These are phyloP conservation scores for Candida silvicultrix DNA, from an alignment of 805 yeast genomes.

Conservation along the genomic window DNA sequence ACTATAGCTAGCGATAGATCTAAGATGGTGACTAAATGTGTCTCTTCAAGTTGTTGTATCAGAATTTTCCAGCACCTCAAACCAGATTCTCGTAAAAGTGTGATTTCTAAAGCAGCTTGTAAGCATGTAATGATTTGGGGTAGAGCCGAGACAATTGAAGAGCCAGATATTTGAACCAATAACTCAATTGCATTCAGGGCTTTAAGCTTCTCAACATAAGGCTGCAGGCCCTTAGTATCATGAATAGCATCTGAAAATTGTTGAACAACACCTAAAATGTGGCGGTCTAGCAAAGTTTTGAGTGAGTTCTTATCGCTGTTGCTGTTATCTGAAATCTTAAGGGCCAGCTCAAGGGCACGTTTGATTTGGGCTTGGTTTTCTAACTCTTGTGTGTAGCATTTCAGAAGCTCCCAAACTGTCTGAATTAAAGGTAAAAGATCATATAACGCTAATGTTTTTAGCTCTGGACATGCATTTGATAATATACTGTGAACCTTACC, in stretches of 20 bases:
- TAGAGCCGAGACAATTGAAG: constrained; percentile 55
- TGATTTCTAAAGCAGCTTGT: constrained; percentile 67
- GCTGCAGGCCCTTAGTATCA: constrained; percentile 63
- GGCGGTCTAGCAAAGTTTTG: constrained; percentile 30
- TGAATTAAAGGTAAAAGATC: constrained; percentile 21
- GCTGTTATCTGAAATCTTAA: not conserved
- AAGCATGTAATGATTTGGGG: constrained; percentile 86
- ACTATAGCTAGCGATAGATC: constrained; percentile 72
- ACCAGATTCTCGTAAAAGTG: constrained; percentile 53
- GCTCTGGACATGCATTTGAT: constrained; percentile 44
- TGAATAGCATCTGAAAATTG: constrained; percentile 75
- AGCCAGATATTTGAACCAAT: constrained; percentile 47
- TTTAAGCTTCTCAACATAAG: constrained; percentile 63
- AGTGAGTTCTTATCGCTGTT: not conserved
- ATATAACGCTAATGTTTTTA: constrained; percentile 25
- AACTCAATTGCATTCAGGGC: constrained; percentile 72
- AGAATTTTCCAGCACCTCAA: constrained; percentile 64
- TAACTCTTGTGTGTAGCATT: constrained; percentile 33
- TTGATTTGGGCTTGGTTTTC: constrained; percentile 13
- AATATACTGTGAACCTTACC: constrained; percentile 45
- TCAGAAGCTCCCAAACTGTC: constrained; percentile 37
- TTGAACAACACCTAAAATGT: constrained; percentile 71
- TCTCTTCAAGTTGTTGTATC: constrained; percentile 47
- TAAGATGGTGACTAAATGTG: constrained; percentile 56
- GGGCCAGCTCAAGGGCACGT: constrained; percentile 30